A percentile compares a stretch with the other conserved stretches of the same genome.
These are phyloP conservation scores for Aspergillus bridgeri DNA, from an alignment of 495 filamentous ascomycete species.

Conservation along the genomic window DNA sequence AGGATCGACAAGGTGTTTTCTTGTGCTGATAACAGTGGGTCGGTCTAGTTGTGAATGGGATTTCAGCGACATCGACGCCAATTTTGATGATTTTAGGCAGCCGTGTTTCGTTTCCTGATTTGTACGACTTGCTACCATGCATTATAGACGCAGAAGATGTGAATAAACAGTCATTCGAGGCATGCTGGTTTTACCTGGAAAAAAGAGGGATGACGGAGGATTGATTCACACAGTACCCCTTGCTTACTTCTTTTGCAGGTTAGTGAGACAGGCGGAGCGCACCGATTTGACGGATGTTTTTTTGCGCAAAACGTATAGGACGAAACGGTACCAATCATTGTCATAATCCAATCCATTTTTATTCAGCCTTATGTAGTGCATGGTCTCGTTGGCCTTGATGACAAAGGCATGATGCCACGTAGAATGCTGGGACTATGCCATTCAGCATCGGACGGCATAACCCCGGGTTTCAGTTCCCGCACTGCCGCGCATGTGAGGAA, in stretches of 20 bases:
- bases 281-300: not conserved
- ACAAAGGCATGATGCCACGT: not conserved
- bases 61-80: not conserved
- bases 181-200: not conserved
- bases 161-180: not conserved
- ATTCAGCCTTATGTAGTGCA: not conserved
- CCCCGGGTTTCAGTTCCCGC: not conserved
- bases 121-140: not conserved
- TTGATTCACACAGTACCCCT: not conserved
- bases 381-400: not conserved
- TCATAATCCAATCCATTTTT: not conserved
- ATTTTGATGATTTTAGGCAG: not conserved
- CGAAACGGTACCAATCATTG: too few species aligned
- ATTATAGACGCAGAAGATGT: not conserved
- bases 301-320: not conserved
- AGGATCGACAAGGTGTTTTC: constrained; percentile 37
- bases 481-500: not conserved
- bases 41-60: constrained; percentile 4
- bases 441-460: not conserved
- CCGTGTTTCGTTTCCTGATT: not conserved
- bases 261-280: not conserved
- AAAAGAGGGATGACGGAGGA: not conserved
- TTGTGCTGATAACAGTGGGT: constrained; percentile 39
- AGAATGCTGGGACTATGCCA: not conserved
- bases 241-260: not conserved